Conservation (phyloP, 768 basidiomycete genomes). For the Tulasnella sp. region DNA sequence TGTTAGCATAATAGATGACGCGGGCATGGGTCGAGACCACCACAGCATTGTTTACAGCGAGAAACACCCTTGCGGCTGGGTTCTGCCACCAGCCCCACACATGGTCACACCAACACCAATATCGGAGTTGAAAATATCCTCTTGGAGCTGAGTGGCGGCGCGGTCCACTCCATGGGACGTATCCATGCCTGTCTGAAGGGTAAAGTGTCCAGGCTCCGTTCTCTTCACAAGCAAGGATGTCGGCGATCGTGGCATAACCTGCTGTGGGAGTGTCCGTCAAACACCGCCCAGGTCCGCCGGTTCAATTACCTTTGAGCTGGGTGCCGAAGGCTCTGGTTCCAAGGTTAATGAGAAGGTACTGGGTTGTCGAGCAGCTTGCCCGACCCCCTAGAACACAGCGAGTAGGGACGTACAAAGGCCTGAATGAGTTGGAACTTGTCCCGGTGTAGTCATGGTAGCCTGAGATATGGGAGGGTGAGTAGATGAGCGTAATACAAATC, state of each 20-base stretch:
- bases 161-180: neutral
- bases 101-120: no score
- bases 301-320: neutral
- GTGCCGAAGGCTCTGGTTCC: neutral
- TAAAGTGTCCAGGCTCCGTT: neutral
- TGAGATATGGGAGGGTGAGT: no score
- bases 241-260: neutral
- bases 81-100: no score
- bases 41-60: no score
- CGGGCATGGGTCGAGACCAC: no score
- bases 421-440: neutral
- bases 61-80: no score
- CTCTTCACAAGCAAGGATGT: neutral
- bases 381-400: no score
- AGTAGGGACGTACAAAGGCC: neutral
- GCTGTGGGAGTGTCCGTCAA: neutral
- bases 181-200: neutral
- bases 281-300: no score
- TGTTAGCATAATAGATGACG: no score
- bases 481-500: no score
- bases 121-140: no score
- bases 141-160: neutral
- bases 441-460: conserved; percentile 2
- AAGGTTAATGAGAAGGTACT: neutral
- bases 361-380: neutral